phyloP scores from a whole-genome alignment of 441 rosid species.

The Mallotus japonicus region DNA sequence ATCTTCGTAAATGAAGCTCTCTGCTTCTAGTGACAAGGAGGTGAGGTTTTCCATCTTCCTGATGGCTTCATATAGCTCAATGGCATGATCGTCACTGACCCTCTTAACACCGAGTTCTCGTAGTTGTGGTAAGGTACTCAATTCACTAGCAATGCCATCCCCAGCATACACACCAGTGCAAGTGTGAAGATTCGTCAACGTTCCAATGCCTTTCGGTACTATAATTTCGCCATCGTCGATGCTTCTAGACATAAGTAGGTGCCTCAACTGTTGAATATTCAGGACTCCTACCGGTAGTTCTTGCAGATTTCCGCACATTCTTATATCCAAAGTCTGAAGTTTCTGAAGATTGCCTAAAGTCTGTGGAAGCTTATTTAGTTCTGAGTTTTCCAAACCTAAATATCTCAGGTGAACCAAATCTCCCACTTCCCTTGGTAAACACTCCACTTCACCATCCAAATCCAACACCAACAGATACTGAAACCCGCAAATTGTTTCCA shows the following conservation, averaged over 20 bases:
- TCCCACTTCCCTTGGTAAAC: constrained; percentile 22
- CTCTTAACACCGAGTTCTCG: constrained; percentile 18
- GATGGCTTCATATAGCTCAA: constrained; percentile 19
- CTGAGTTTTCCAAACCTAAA: constrained; percentile 18
- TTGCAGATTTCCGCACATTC: background rate
- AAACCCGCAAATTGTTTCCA: constrained; percentile 19
- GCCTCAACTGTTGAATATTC: constrained; percentile 21
- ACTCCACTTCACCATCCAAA: constrained; percentile 16
- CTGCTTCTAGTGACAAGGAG: constrained; percentile 17
- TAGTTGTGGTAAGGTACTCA: constrained; percentile 21
- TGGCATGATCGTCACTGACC: constrained; percentile 21
- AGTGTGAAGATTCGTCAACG: constrained; percentile 14
- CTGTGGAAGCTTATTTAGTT: constrained; percentile 21
- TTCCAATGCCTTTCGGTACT: constrained; percentile 17
- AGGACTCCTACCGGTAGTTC: constrained; percentile 15
- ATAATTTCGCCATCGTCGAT: background rate
- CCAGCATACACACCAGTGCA: constrained; percentile 22
- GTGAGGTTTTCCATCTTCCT: constrained; percentile 18
- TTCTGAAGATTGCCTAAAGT: constrained; percentile 23
- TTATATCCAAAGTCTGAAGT: constrained; percentile 25
- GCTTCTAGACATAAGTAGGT: constrained; percentile 15
- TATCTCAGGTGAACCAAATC: constrained; percentile 20
- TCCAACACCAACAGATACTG: constrained; percentile 24
- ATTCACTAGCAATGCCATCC: constrained; percentile 21
- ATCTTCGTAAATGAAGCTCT: background rate